Evolutionary conservation across 2,329 filamentous ascomycete species (phyloP), one percentile per base, ranked within the genome.

Genomic region (Botrytis deweyae): DNA sequence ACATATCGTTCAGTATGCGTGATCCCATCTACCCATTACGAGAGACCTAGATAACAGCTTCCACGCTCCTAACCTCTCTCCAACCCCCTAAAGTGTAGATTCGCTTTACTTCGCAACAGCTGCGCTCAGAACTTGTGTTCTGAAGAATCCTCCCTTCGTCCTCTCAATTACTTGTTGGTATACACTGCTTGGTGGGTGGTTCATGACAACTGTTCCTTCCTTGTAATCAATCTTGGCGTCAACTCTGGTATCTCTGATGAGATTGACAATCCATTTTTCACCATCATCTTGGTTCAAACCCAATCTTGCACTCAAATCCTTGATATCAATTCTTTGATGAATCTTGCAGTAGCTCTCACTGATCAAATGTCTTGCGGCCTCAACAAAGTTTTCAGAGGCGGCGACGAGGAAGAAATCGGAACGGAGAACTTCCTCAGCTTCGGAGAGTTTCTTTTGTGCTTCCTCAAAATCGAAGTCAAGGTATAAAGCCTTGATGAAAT

Each of bases 331-430:
- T 80, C 95, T 90, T 82, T 97, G 94, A 84, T 98, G 97, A 83
- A 99, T 99, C 90, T 98, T 98, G 93, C 96, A 99, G 89, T 99
- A 99, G 83, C 91, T 94, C 87, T 99, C 96, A 72, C 95, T 98
- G 83, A 99, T 98, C 75, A 99, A 88, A 87, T 99, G 96, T 81
- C 96, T 89, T 58, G 96, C 96, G 67, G 94, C 92, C 81, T 98
- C 95, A 77, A 99, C 93, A 82, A 99, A 99, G 61, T 90, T 87
- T 80, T 98, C 95, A 49, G 93, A 91, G 5, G 93, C 90, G 33
- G 90, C 91, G 73, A 92, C 90, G 74, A 99, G 89, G 92, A 99
- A 99, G 88, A 99, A 98, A 85, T 99, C 96, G 80, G 90, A 90
- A 80, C 93, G 92, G 80, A 98, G 89, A 77, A 99, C 94, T 83